Evolutionary conservation across 2,329 filamentous ascomycete species (phyloP), one percentile per base, ranked within the genome.

Genomic region (Ceratocystis lukuohia): DNA sequence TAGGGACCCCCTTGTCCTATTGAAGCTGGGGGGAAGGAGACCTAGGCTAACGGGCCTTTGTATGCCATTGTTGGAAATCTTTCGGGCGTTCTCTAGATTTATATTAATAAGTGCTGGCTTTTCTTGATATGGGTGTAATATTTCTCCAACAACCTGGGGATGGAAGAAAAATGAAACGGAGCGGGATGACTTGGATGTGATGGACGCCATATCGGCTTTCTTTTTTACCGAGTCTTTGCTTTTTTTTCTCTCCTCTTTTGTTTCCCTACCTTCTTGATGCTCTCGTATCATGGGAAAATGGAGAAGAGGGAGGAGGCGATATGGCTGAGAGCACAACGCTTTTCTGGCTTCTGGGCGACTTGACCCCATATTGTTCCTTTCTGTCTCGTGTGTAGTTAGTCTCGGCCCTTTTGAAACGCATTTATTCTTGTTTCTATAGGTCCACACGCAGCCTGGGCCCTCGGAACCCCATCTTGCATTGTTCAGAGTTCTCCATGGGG

Each of bases 351-450:
- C 7, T 59, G 22, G 25, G 10, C 12, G 28, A 7, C 53, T 59
- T 33, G 53, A 59, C 53, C 15, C 53, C 53, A 30, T 57, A 56
- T 17, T 17, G 22, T 37, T 10, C 48, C 20, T 8, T 59, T 20
- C 20, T 59, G n/a, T n/a, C 53, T 59, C 53, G 5, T 2, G 28
- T n/a, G 53, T n/a, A 15, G 53, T 59, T n/a, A 15, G 53, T 59
- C 53, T 59, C 53, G 53, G 53, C 53, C 53, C 53, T 59, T 59
- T 59, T 59, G 53, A n/a, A 17, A 30, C 28, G 7, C 17, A 30
- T 59, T 59, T 59, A 17, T 59, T 59, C n/a, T 17, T 20, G 25
- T 30, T 59, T 59, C 53, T 59, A n/a, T 59, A 59, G 53, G 53
- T 7, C 53, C 25, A 30, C 25, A 59, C n/a, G 5, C 48, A 25